phyloP scores from a whole-genome alignment of 2,329 filamentous ascomycete genomes.

The Xylaria sp. region DNA sequence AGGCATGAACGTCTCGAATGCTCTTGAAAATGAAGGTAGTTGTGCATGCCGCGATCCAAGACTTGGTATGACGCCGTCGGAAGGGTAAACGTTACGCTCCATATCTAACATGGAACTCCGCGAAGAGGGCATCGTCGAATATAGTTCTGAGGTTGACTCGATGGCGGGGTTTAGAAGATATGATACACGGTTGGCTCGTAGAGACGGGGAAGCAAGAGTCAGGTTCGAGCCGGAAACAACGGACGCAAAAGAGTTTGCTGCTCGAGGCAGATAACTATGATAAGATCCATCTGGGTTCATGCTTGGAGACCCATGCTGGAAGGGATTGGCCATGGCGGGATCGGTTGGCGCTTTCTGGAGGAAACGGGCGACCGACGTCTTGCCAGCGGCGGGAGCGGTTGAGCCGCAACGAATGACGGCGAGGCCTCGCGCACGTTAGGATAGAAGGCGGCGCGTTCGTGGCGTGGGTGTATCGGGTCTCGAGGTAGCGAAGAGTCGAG shows the following conservation, averaged over 20 bases:
- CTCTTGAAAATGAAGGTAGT: constrained; percentile 62
- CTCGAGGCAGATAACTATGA: constrained; percentile 50
- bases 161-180: constrained; percentile 65
- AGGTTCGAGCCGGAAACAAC: constrained; percentile 52
- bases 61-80: constrained; percentile 42
- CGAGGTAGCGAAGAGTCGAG: background rate
- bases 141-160: constrained; percentile 50
- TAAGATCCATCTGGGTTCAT: constrained; percentile 50
- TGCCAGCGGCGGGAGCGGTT: constrained; percentile 4
- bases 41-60: constrained; percentile 47
- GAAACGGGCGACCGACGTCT: constrained; percentile 9
- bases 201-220: constrained; percentile 41
- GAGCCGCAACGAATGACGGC: background rate
- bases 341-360: constrained; percentile 33
- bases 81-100: constrained; percentile 45
- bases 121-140: constrained; percentile 43
- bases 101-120: constrained; percentile 50
- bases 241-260: constrained; percentile 56
- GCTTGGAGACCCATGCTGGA: constrained; percentile 50
- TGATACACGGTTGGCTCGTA: constrained; percentile 57
- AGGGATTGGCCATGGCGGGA: constrained; percentile 57
- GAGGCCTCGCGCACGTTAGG: background rate
- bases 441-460: constrained; percentile 3
- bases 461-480: constrained; percentile 9
- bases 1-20: constrained; percentile 61